Base-by-base conservation (phyloP, 345 rosid genomes). In the Brassica cretica region DNA sequence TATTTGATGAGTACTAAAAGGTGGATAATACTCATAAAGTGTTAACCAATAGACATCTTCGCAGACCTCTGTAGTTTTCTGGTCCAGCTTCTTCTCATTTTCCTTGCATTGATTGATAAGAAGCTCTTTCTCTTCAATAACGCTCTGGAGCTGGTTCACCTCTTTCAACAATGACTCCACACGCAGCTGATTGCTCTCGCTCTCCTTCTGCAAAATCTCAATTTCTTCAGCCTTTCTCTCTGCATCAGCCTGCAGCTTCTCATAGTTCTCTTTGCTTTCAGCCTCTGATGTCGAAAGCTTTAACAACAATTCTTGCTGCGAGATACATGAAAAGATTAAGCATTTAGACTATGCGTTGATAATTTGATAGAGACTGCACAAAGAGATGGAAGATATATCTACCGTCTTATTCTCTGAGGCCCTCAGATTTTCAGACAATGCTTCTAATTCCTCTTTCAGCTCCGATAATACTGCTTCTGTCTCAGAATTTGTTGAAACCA, bases 341-440 rank as follows among this genome's bases (percentile, higher is more conserved):
- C 58, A 76, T 71, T 66, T 62, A 30, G 76, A 66, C 25, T 73
- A 81, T 78, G 66, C 37, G 60, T 53, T 44, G 15, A 76, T 59
- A 24, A 27, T 41, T 62, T 25, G 7, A 41, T 33, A 71, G 68
- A 53, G 49, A 71, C 49, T 68, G 61, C 21, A 32, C 53, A 76
- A 37, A 68, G 53, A 21, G 60, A 27, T 37, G n/a, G 72, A 73
- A 65, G 24, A 78, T 16, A 37, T 19, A 70, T 15, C 15, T 75
- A 93, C 99, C 96, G 84, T 81, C 76, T 81, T 87, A 71, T 85
- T 84, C 76, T 90, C 90, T 64, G 87, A 90, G 59, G 84, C 83
- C 76, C 83, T 86, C 18, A 84, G 83, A 83, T 75, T 84, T 82
- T 85, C 88, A 51, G 84, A 81, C 75, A 93, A 72, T 62, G 75